These are phyloP conservation scores for Chloropicon primus DNA, from an alignment of 139 green algal genomes.

Conservation along the genomic window DNA sequence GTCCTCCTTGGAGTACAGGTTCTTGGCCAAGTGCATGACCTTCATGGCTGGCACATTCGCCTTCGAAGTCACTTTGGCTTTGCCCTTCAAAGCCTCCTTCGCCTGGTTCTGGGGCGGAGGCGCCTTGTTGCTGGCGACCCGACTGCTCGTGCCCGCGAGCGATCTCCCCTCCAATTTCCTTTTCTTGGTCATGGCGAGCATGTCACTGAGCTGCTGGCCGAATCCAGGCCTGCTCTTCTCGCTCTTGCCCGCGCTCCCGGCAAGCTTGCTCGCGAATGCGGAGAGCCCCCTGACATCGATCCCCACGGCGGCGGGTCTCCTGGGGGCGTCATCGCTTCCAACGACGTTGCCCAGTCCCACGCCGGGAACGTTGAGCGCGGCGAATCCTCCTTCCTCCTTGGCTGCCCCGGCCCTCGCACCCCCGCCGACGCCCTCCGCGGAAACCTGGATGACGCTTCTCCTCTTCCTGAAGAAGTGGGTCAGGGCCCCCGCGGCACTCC, in stretches of 20 bases:
- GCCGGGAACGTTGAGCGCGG: background rate
- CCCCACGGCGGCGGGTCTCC: too few species aligned
- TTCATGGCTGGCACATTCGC: background rate
- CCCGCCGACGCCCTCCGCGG: background rate
- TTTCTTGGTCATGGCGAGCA: background rate
- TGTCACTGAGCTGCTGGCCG: background rate
- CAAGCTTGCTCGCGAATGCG: background rate
- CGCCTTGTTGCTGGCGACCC: background rate
- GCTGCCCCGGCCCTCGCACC: background rate
- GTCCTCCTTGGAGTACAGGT: background rate
- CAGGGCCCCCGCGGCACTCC: conserved; percentile 40
- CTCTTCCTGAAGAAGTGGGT: conserved; percentile 61
- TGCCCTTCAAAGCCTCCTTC: too few species aligned
- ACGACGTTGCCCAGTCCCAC: too few species aligned
- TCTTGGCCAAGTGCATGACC: background rate
- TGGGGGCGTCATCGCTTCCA: background rate
- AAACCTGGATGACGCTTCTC: too few species aligned
- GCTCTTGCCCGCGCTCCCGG: too few species aligned
- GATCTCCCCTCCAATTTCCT: background rate
- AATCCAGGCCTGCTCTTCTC: background rate
- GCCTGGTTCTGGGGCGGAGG: background rate
- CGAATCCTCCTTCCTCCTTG: background rate
- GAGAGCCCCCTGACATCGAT: background rate
- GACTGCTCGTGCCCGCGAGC: too few species aligned
- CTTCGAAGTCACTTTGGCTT: too few species aligned